Conservation (phyloP, 1,284 basidiomycete genomes). For the Rhodofomes roseus region DNA sequence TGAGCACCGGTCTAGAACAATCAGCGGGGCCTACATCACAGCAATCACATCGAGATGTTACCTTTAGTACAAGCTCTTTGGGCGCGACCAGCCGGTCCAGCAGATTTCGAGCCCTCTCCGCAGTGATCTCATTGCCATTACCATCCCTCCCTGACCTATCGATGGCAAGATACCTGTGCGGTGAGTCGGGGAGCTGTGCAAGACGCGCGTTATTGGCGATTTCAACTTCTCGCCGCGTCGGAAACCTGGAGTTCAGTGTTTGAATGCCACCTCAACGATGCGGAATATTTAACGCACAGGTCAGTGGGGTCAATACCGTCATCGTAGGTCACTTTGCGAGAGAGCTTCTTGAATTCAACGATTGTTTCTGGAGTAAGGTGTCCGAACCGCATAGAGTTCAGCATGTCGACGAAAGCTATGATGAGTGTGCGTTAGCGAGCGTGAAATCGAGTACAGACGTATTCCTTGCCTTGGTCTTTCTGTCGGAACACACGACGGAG, state of each 20-base stretch:
- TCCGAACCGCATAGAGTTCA: constrained; percentile 71
- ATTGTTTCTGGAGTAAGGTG: constrained; percentile 43
- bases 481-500: constrained; percentile 42
- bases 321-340: constrained; percentile 54
- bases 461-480: constrained; percentile 48
- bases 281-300: constrained; percentile 42
- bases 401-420: constrained; percentile 63
- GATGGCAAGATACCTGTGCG: constrained; percentile 32
- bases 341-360: constrained; percentile 54
- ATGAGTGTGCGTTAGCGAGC: no score
- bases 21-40: no score
- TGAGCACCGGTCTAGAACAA: constrained; percentile 46
- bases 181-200: constrained; percentile 23
- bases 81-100: constrained; percentile 30
- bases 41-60: not conserved
- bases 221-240: constrained; percentile 59
- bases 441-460: no score
- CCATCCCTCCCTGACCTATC: constrained; percentile 33
- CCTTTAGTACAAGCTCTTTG: constrained; percentile 28
- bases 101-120: constrained; percentile 20
- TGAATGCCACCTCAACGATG: not conserved
- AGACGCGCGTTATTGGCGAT: constrained; percentile 50
- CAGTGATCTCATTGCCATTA: constrained; percentile 11
- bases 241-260: constrained; percentile 42
- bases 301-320: constrained; percentile 84